phyloP scores from a whole-genome alignment of 345 rosid species.

The Ceriops tagal region DNA sequence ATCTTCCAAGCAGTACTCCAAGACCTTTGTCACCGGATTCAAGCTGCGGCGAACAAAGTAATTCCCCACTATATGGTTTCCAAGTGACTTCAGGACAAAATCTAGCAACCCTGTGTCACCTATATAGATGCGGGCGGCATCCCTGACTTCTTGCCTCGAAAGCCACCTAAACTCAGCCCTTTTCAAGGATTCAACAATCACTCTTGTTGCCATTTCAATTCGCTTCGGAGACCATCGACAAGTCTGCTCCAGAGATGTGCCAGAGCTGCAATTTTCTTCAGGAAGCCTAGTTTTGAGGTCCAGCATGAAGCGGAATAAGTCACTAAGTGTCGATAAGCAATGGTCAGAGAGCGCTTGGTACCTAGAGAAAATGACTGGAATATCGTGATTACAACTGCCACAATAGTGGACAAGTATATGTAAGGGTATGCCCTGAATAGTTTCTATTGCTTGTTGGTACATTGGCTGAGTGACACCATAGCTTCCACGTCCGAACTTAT shows the following conservation, averaged over 20 bases:
- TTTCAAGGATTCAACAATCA: constrained; percentile 70
- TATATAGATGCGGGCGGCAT: constrained; percentile 76
- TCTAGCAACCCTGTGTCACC: constrained; percentile 94
- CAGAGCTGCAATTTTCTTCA: constrained; percentile 38
- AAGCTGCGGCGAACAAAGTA: constrained; percentile 77
- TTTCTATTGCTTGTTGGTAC: constrained; percentile 71
- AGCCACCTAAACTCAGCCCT: constrained; percentile 64
- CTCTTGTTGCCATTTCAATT: constrained; percentile 80
- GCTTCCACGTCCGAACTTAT: constrained; percentile 68
- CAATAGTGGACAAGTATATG: constrained; percentile 49
- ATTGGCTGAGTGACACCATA: constrained; percentile 61
- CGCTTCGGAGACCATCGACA: constrained; percentile 90
- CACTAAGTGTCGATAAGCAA: constrained; percentile 54
- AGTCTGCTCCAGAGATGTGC: constrained; percentile 39
- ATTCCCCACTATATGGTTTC: constrained; percentile 86
- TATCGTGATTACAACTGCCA: constrained; percentile 38
- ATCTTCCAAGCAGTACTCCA: constrained; percentile 84
- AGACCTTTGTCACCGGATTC: constrained; percentile 86
- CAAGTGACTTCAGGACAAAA: constrained; percentile 82
- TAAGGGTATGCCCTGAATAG: constrained; percentile 58
- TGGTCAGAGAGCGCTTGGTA: constrained; percentile 66
- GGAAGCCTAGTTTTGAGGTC: constrained; percentile 60
- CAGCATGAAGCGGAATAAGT: constrained; percentile 69
- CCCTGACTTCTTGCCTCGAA: constrained; percentile 91
- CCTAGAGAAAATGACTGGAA: constrained; percentile 56